Conservation (phyloP, 208 protist genomes). For the Acanthamoeba culbertsoni region DNA sequence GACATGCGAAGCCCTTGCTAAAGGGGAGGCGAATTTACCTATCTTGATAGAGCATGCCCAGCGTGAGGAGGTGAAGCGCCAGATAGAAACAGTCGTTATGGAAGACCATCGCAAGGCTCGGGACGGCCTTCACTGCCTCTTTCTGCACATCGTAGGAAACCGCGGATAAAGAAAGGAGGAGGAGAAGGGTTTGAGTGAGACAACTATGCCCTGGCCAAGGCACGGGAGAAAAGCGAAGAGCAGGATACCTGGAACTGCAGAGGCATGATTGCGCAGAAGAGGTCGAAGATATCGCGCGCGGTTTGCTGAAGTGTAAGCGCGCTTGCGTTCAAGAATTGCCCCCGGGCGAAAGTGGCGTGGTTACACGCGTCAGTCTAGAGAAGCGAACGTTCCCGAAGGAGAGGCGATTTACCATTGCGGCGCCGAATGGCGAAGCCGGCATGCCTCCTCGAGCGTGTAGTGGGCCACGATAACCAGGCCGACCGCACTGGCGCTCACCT, state of each 20-base stretch:
- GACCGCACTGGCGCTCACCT: background rate
- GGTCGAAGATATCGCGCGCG: conserved; percentile 22
- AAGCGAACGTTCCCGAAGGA: background rate
- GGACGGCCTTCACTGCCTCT: background rate
- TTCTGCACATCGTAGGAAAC: background rate
- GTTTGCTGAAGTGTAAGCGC: conserved; percentile 41
- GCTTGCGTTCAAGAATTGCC: no score
- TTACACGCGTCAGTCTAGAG: no score
- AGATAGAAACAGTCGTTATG: conserved; percentile 66
- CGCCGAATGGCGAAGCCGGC: background rate
- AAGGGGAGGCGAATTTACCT: background rate
- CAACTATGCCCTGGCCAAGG: background rate
- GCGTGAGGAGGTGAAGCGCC: conserved; percentile 56
- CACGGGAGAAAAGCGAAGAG: background rate
- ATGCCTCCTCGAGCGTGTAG: background rate
- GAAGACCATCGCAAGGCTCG: conserved; percentile 40
- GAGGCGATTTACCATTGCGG: background rate
- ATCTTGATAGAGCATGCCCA: background rate
- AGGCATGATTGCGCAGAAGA: conserved; percentile 26
- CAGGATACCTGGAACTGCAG: background rate
- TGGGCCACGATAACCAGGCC: conserved; percentile 4
- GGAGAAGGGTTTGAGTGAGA: background rate
- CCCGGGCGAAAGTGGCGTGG: no score
- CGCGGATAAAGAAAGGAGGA: background rate
- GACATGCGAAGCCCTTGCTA: background rate